These are phyloP conservation scores for Naganishia kalamii DNA, from an alignment of 768 basidiomycete species.

Conservation along the genomic window DNA sequence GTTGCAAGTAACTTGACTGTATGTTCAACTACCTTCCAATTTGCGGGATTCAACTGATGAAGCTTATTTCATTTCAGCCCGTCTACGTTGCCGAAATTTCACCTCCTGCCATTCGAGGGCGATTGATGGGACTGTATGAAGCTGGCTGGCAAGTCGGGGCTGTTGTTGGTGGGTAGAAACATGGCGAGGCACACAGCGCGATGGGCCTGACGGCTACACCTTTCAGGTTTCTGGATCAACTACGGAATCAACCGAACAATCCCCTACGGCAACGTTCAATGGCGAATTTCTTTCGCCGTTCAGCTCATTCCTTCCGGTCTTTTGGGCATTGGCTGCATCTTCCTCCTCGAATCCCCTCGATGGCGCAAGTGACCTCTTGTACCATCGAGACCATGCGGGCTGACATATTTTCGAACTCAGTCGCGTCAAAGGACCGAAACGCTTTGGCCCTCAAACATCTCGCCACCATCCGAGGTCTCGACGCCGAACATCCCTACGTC, in stretches of 20 bases:
- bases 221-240: constrained; percentile 25
- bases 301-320: constrained; percentile 61
- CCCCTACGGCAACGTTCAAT: constrained; percentile 29
- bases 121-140: constrained; percentile 53
- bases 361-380: constrained; percentile 27
- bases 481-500: constrained; percentile 39
- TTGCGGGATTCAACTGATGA: background rate
- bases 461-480: constrained; percentile 39
- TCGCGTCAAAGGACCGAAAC: constrained; percentile 30
- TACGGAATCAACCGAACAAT: constrained; percentile 28
- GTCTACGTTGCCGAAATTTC: constrained; percentile 52
- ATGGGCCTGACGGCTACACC: background rate
- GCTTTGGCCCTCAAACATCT: constrained; percentile 42
- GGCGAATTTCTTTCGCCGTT: constrained; percentile 44
- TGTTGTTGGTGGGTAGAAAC: constrained; percentile 45
- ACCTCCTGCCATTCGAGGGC: constrained; percentile 51
- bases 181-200: background rate
- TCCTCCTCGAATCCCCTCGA: constrained; percentile 46
- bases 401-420: background rate
- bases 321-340: constrained; percentile 47
- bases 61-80: constrained; percentile 29
- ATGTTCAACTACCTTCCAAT: background rate
- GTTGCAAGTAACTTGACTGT: constrained; percentile 27
- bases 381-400: background rate
- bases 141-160: constrained; percentile 53